Evolutionary conservation across 2,329 filamentous ascomycete genomes (phyloP).

Genomic region (Phoma sp.): DNA sequence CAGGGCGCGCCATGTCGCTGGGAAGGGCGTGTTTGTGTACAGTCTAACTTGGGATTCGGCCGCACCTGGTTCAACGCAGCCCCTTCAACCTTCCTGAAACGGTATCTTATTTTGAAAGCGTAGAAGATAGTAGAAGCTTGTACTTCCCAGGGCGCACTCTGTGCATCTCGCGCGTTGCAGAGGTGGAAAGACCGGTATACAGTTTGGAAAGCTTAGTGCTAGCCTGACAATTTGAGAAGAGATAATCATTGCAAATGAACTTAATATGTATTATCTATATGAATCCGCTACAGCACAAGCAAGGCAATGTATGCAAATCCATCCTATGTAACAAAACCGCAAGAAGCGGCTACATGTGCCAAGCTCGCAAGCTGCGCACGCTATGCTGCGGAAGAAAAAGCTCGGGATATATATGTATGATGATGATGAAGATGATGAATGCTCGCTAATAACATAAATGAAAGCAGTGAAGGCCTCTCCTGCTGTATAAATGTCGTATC

Average conservation of each 20-base stretch:
- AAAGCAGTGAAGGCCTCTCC: neutral
- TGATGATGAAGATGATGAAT: neutral
- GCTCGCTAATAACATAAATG: slow-evolving; percentile 11
- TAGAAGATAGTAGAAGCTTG: neutral
- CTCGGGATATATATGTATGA: neutral
- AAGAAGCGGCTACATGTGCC: slow-evolving; percentile 9
- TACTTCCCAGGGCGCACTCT: neutral
- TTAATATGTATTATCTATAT: neutral
- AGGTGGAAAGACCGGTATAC: neutral
- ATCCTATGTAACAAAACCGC: neutral
- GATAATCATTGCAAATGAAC: too few relatives aligned
- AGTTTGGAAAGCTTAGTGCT: too few relatives aligned
- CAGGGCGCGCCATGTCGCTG: slow-evolving; percentile 11
- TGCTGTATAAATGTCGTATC: neutral
- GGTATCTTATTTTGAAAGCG: neutral
- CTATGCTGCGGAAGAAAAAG: slow-evolving; percentile 6
- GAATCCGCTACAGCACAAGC: neutral
- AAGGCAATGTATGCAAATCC: neutral
- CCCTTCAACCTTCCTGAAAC: neutral
- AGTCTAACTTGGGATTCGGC: neutral
- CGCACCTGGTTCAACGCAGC: too few relatives aligned
- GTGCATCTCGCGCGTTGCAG: neutral
- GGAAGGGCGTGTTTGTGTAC: slow-evolving; percentile 3
- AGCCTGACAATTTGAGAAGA: too few relatives aligned
- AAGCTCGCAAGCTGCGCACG: slow-evolving; percentile 8